Base-by-base conservation (phyloP, 345 rosid genomes). In the Xanthoceras sorbifolium region DNA sequence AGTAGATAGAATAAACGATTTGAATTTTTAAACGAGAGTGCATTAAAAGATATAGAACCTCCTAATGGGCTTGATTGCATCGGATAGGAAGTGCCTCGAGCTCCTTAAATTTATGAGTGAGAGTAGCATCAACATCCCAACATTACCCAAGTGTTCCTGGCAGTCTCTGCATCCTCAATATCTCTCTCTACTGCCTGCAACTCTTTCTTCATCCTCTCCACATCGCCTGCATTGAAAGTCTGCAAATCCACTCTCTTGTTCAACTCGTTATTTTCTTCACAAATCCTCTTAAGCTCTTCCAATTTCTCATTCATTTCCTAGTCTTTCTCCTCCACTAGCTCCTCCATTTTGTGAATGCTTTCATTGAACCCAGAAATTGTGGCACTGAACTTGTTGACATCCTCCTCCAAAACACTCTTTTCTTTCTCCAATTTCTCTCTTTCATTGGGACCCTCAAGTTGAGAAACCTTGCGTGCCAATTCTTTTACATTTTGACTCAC, bases 161-260 rank as follows among this genome's bases (percentile, higher is more conserved):
- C 87, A 50, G 28, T 73, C 66, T 92, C 97, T 0, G 93, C 88
- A 64, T 92, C 94, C 7, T 74, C 80, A 29, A 88, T 88, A 75
- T 91, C 97, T 80, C 94, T 92, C 78, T 96, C 99, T 73, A 92
- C 96, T 0, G 89, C 92, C 75, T 83, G 88, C 83, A 96, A 79
- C 88, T 96, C 98, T 81, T 93, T 92, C 87, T 83, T 92, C 98
- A 96, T 96, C 89, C 97, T 92, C 85, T 96, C 97, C 0, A 81
- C 90, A 76, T 93, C 97, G 78, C 94, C 82, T 0, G 88, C 78
- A 71, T 91, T 96, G 55, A 93, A 79, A 23, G 86, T 83, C 90
- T 91, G 99, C 83, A 82, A 79, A 63, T 89, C 93, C 72, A 93
- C 90, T 40, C 73, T 84, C 84, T 84, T 91, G 89, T 81, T 89